Evolutionary conservation across 2,329 filamentous ascomycete genomes (phyloP), one percentile per base, ranked within the genome.

Genomic region (Bipolaris oryzae): DNA sequence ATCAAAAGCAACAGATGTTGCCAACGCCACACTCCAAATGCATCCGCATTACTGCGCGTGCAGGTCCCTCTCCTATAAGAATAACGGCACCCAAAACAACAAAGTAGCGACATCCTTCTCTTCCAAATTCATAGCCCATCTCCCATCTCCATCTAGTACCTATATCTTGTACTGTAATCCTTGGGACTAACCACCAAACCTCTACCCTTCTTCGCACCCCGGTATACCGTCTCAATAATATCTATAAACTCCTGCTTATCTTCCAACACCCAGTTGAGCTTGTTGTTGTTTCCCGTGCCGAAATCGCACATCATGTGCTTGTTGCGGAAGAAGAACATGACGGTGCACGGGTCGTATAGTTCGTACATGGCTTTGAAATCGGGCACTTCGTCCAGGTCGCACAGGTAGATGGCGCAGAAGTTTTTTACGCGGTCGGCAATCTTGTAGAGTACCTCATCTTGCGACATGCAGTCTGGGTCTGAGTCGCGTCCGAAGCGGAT

Each of bases 231-330:
- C 83, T 99, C 95, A 73, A 98, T 88, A 65, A 99, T 99, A 78
- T 99, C 95, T 71, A 99, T 96, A 71, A 99, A 82, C 80, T 99
- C 95, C 77, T 98, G 94, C 80, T 99, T 98, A 74, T 99, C 94
- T 78, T 98, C 93, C 50, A 96, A 82, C 45, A 96, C 91, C 89
- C 92, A 96, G 75, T 97, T 97, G 67, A 97, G 82, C 78, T 98
- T 98, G 77, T 99, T 99, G 78, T 99, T 99, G 80, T 99, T 96
- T 64, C 95, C 95, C 1, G 95, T 99, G 7, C 72, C 94, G 68
- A 97, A 92, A 85, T 98, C 94, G 76, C 90, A 92, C 90, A 96
- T 96, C 87, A 98, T 98, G 79, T 97, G 92, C 77, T 99, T 99
- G 77, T 99, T 99, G 60, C 94, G 87, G 82, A 93, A 96, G 84